Evolutionary conservation across 805 yeast genomes (phyloP), one percentile per base, ranked within the genome.

Genomic region (Myxozyma monticola): DNA sequence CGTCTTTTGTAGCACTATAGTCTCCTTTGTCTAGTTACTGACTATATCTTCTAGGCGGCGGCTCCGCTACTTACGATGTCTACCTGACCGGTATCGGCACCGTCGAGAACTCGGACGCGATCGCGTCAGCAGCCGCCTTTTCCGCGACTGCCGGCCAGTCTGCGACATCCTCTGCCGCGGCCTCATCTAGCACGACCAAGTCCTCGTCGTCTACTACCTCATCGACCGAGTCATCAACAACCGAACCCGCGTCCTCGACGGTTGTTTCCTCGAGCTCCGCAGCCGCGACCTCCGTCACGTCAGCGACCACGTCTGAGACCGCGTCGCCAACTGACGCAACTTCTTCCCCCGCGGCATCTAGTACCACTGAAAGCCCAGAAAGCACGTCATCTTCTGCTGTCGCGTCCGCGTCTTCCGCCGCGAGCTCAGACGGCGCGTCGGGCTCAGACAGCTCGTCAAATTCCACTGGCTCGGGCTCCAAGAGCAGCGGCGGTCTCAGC

Each of bases 31-130:
- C 14, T 15, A 15, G 41, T 43, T 3, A 14, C 12, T 37, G 7
- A 24, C 21, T 22, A 8, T 20, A 15, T 22, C 22, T 20, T 21
- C 1, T n/a, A 49, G 56, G 56, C 37, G 85, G 85, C 28, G 69
- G 75, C 20, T 60, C 65, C 25, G 75, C 74, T 47, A 75, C 75
- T 58, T 67, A 52, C 64, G 45, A 65, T 51, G 59, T 70, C 60
- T 67, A 63, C 61, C 53, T 45, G 15, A 53, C 59, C 35, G 58
- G 54, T 39, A 51, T 43, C 17, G 59, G 59, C 47, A 42, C 50
- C 12, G 41, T 54, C 36, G 49, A 46, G 39, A 36, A 43, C 42
- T 14, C 39, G n/a, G 51, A 31, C 41, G 56, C 45, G 10, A 37
- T 50, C 18, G 48, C 29, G 31, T 38, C 56, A 14, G 45, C 59